These are phyloP conservation scores for Fraxinus paxiana DNA, from an alignment of 305 asterid genomes.

Conservation along the genomic window DNA sequence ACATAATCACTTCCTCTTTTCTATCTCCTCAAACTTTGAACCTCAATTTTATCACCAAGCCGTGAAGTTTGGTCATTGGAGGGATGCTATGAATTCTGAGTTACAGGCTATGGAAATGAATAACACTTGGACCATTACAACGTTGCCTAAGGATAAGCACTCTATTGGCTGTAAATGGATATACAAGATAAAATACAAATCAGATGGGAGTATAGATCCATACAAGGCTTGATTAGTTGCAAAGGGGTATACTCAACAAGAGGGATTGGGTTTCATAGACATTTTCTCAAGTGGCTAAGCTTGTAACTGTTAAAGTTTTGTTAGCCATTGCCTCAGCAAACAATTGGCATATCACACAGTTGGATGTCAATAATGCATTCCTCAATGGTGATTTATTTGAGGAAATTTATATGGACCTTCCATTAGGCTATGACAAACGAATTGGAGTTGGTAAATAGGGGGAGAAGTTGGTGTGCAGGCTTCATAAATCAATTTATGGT, in stretches of 20 bases:
- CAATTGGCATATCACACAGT: too few relatives aligned
- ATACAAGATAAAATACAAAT: too few relatives aligned
- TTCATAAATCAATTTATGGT: too few relatives aligned
- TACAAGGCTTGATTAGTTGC: neutral
- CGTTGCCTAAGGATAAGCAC: neutral
- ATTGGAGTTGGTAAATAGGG: too few relatives aligned
- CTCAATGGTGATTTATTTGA: neutral
- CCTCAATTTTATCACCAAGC: neutral
- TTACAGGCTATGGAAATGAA: neutral
- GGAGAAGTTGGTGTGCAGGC: too few relatives aligned
- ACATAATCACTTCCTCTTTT: too few relatives aligned
- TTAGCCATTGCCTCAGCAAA: too few relatives aligned
- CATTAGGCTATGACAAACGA: too few relatives aligned
- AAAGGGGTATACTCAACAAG: neutral
- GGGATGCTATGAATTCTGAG: neutral
- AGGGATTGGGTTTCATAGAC: too few relatives aligned
- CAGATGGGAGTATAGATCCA: neutral
- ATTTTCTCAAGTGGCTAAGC: too few relatives aligned
- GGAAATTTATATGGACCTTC: neutral
- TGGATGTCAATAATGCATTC: neutral
- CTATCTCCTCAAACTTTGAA: neutral
- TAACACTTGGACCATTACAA: too few relatives aligned
- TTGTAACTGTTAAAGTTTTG: too few relatives aligned
- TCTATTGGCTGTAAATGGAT: neutral
- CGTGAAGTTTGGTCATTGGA: neutral